Conservation (phyloP, 495 filamentous ascomycete genomes). For the Aspergillus funiculosus region DNA sequence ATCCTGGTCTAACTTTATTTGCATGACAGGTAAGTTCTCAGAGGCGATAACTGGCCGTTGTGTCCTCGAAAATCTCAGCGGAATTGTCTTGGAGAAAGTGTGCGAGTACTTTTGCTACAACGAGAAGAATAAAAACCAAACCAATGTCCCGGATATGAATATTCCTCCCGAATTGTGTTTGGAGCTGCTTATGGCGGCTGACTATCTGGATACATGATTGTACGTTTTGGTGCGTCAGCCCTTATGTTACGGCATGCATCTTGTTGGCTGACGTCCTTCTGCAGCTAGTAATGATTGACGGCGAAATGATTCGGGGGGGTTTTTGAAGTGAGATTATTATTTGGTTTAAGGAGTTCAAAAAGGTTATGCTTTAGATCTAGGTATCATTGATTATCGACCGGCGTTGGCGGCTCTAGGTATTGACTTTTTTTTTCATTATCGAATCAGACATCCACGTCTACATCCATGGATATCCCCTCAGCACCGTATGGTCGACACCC, state of each 20-base stretch:
- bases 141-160: slow-evolving; percentile 88
- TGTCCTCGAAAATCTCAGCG: slow-evolving; percentile 69
- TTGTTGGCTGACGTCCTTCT: not conserved
- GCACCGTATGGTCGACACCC: too few species aligned
- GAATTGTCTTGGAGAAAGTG: slow-evolving; percentile 78
- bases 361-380: not conserved
- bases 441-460: too few species aligned
- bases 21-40: slow-evolving; percentile 55
- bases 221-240: not conserved
- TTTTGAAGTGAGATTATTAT: too few species aligned
- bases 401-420: slow-evolving; percentile 3
- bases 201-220: slow-evolving; percentile 58
- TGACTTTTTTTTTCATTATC: not conserved
- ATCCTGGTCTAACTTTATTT: not conserved
- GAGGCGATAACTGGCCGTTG: slow-evolving; percentile 65
- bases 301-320: not conserved
- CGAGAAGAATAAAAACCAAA: slow-evolving; percentile 68
- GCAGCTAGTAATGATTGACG: not conserved
- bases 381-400: not conserved
- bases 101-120: slow-evolving; percentile 90
- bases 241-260: not conserved
- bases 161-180: slow-evolving; percentile 69
- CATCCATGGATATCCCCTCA: too few species aligned
- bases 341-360: not conserved
- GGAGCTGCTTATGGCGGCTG: slow-evolving; percentile 75